phyloP scores from a whole-genome alignment of 2,329 filamentous ascomycete genomes.

The Periconia macrospinosa region DNA sequence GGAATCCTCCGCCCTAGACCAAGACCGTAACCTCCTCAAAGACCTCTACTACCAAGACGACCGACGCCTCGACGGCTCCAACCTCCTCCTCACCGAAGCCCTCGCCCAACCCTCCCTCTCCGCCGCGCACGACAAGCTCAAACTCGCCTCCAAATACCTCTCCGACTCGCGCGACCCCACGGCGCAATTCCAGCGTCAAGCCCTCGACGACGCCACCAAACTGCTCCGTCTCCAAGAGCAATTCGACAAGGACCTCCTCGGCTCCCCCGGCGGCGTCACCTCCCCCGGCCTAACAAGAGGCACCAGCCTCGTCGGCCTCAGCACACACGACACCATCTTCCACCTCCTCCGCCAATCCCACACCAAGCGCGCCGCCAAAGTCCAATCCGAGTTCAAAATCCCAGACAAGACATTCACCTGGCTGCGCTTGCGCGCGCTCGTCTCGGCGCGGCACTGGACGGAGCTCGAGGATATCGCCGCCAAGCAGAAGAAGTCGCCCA shows the following conservation, averaged over 20 bases:
- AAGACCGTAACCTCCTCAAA: constrained; percentile 82
- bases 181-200: constrained; percentile 69
- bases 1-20: constrained; percentile 77
- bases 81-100: constrained; percentile 83
- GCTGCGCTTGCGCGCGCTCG: constrained; percentile 80
- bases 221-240: constrained; percentile 84
- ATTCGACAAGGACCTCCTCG: constrained; percentile 75
- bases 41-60: constrained; percentile 98
- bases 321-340: constrained; percentile 89
- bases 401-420: constrained; percentile 90
- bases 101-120: constrained; percentile 70
- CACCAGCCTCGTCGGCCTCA: constrained; percentile 74
- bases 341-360: constrained; percentile 82
- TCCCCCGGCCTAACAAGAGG: constrained; percentile 39
- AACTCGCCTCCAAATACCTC: constrained; percentile 80
- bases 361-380: constrained; percentile 79
- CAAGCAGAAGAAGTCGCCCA: constrained; percentile 79
- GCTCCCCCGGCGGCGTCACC: constrained; percentile 55
- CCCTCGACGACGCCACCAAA: constrained; percentile 77
- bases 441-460: constrained; percentile 87
- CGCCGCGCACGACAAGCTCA: constrained; percentile 80
- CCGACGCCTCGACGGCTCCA: constrained; percentile 81
- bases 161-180: constrained; percentile 78
- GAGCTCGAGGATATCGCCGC: constrained; percentile 84
- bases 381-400: constrained; percentile 90